Evolutionary conservation across 2,329 filamentous ascomycete species (phyloP).

Genomic region (Plectosphaerella cucumerina): DNA sequence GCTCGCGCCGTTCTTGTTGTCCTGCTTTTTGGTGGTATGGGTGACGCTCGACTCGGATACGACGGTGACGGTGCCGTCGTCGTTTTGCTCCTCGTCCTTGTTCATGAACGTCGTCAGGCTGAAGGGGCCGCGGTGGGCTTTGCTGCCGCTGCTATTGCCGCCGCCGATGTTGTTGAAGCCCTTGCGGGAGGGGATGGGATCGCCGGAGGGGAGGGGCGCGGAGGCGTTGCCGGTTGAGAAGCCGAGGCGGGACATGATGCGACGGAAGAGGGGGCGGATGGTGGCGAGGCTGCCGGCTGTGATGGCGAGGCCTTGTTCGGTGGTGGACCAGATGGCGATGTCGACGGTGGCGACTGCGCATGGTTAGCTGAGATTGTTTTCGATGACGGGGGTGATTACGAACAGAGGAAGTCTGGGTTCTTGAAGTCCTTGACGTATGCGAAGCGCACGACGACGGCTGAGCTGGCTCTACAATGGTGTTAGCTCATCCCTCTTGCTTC

Average conservation of each 20-base stretch:
- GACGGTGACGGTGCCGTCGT: slow-evolving; percentile 2
- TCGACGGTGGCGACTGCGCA: slow-evolving; percentile 30
- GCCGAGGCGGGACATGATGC: slow-evolving; percentile 26
- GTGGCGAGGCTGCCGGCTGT: slow-evolving; percentile 43
- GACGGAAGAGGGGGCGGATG: slow-evolving; percentile 37
- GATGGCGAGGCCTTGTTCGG: slow-evolving; percentile 43
- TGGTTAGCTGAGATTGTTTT: neutral
- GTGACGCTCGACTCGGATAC: slow-evolving; percentile 4
- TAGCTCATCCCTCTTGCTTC: neutral
- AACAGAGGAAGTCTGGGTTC: slow-evolving; percentile 39
- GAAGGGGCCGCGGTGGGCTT: slow-evolving; percentile 14
- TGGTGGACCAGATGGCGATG: slow-evolving; percentile 44
- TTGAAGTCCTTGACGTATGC: slow-evolving; percentile 31
- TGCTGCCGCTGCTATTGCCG: neutral
- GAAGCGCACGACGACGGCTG: slow-evolving; percentile 37
- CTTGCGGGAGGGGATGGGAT: slow-evolving; percentile 1
- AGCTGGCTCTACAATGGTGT: slow-evolving; percentile 30
- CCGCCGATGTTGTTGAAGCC: neutral
- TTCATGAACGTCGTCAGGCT: slow-evolving; percentile 22
- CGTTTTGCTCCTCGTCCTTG: slow-evolving; percentile 15
- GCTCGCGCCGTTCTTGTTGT: slow-evolving; percentile 7
- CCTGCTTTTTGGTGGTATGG: neutral
- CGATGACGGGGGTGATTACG: slow-evolving; percentile 6
- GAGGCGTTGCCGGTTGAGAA: slow-evolving; percentile 5
- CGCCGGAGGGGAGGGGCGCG: neutral